Conservation (phyloP, 192 early-diverging fungal species). For the Kickxella alabastrina region DNA sequence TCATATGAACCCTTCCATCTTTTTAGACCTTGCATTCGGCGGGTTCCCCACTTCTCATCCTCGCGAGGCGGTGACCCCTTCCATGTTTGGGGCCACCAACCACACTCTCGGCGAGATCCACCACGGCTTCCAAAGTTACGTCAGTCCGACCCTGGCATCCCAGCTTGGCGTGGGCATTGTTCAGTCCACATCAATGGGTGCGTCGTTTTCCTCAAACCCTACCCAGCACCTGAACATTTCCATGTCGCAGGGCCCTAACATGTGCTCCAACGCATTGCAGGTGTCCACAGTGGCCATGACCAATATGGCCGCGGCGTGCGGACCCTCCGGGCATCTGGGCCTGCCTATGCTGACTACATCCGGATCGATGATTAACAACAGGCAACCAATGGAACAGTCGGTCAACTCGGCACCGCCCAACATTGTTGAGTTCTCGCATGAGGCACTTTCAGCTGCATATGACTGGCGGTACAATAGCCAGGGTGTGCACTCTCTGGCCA, state of each 20-base stretch:
- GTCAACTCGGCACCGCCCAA: constrained; percentile 40
- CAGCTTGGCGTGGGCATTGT: constrained; percentile 18
- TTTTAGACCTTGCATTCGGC: too few species aligned
- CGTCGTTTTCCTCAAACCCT: constrained; percentile 8
- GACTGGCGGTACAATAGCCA: neutral
- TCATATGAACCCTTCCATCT: too few species aligned
- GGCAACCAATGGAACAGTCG: neutral
- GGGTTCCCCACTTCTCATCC: constrained; percentile 19
- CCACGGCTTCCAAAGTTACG: too few species aligned
- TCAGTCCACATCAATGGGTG: constrained; percentile 33
- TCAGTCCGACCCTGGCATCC: constrained; percentile 10
- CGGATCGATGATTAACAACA: constrained; percentile 1
- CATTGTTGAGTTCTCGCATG: constrained; percentile 35
- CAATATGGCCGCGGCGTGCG: neutral
- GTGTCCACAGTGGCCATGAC: neutral
- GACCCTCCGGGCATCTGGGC: constrained; percentile 2
- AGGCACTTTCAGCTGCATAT: constrained; percentile 8
- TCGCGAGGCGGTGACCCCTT: constrained; percentile 17
- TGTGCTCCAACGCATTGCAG: neutral
- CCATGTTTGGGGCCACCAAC: constrained; percentile 24
- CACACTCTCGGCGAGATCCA: constrained; percentile 17
- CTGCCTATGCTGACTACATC: constrained; percentile 6
- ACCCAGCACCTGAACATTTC: constrained; percentile 11
- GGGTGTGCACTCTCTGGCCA: too few species aligned
- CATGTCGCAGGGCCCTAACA: neutral